Conservation (phyloP, 306 rosid species). For the Fragaria ananassa region DNA sequence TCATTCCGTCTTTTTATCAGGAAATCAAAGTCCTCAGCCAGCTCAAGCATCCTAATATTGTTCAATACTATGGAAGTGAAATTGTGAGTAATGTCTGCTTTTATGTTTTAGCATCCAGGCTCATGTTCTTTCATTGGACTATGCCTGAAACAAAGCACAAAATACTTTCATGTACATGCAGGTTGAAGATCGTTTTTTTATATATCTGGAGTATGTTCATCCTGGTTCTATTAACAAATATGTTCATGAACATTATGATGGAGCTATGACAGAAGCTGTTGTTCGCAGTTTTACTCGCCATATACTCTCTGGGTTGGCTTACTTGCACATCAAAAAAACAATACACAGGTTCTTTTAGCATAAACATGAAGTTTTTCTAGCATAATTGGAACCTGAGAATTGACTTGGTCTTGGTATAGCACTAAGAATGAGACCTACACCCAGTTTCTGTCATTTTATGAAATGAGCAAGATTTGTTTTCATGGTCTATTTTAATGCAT, state of each 20-base stretch:
- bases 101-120: conserved; percentile 22
- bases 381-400: background rate
- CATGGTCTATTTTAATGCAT: background rate
- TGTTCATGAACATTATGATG: conserved; percentile 84
- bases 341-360: conserved; percentile 63
- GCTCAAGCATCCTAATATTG: conserved; percentile 85
- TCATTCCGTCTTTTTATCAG: conserved; percentile 37
- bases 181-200: conserved; percentile 75
- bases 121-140: conserved; percentile 8
- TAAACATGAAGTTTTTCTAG: background rate
- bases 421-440: background rate
- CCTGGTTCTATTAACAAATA: conserved; percentile 94
- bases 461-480: conserved; percentile 5
- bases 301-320: conserved; percentile 89
- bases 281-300: conserved; percentile 90
- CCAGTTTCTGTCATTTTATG: background rate
- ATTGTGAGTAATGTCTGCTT: conserved; percentile 55
- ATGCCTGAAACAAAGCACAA: conserved; percentile 7
- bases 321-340: conserved; percentile 86
- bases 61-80: conserved; percentile 93
- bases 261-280: conserved; percentile 94
- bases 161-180: conserved; percentile 34
- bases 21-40: conserved; percentile 91
- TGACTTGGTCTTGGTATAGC: background rate
- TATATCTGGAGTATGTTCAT: conserved; percentile 87